Evolutionary conservation across 2,329 filamentous ascomycete species (phyloP).

Genomic region (Penicillium sp.): DNA sequence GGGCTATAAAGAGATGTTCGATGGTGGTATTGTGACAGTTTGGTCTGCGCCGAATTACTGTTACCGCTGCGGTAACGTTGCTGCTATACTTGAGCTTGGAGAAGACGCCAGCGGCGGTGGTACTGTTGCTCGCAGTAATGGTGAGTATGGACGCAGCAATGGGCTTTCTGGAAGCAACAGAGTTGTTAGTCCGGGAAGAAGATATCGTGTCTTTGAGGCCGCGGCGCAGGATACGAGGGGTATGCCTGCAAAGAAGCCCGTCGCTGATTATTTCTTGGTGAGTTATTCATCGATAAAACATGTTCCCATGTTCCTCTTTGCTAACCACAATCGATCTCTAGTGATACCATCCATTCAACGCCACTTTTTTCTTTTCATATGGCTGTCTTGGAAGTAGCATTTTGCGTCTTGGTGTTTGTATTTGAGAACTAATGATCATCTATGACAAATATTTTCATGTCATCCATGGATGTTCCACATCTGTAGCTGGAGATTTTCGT

Average conservation of each 20-base stretch:
- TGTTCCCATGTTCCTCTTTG: neutral
- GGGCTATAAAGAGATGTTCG: constrained; percentile 99
- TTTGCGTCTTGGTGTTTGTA: constrained; percentile 24
- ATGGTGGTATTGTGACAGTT: constrained; percentile 93
- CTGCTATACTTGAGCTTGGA: constrained; percentile 86
- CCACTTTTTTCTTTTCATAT: constrained; percentile 15
- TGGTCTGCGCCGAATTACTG: constrained; percentile 98
- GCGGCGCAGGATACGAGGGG: constrained; percentile 93
- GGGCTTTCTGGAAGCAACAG: constrained; percentile 54
- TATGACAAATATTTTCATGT: constrained; percentile 17
- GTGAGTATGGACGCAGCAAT: constrained; percentile 45
- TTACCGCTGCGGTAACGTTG: constrained; percentile 93
- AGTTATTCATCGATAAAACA: constrained; percentile 10
- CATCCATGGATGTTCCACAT: neutral
- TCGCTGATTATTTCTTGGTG: constrained; percentile 90
- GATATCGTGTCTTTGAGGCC: constrained; percentile 94
- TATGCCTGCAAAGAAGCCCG: constrained; percentile 98
- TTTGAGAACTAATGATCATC: constrained; percentile 26
- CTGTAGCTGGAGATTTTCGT: no score
- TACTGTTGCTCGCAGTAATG: constrained; percentile 65
- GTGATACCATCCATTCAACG: constrained; percentile 24
- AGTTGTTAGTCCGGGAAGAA: constrained; percentile 72
- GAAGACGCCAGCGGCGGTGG: constrained; percentile 80
- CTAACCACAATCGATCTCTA: constrained; percentile 10
- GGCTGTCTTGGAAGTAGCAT: constrained; percentile 18